Percentiles rank a stretch among this genome's conserved stretches.
Conservation (phyloP, 768 basidiomycete species). For the Collybia nuda region DNA sequence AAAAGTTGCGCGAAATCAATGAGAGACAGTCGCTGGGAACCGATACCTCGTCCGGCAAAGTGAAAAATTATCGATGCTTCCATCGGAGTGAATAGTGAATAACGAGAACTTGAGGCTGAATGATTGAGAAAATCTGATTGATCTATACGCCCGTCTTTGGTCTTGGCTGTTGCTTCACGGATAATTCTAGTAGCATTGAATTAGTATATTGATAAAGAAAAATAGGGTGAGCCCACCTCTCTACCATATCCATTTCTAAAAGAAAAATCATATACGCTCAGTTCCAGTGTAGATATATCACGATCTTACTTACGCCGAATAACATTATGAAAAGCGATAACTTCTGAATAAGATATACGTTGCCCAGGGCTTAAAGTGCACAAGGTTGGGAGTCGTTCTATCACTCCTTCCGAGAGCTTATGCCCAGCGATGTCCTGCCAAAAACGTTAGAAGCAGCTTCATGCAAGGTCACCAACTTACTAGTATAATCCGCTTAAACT, state of each 20-base stretch:
- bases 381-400: constrained; percentile 89
- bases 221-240: constrained; percentile 51
- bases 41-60: constrained; percentile 84
- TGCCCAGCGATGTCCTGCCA: constrained; percentile 91
- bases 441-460: constrained; percentile 3
- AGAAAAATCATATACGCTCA: constrained; percentile 1
- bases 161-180: constrained; percentile 85
- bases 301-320: constrained; percentile 62
- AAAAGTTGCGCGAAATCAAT: constrained; percentile 92
- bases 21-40: constrained; percentile 70
- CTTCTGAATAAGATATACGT: constrained; percentile 94
- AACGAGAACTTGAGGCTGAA: constrained; percentile 82
- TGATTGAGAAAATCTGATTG: constrained; percentile 94
- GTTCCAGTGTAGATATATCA: background rate
- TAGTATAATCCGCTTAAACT: constrained; percentile 94
- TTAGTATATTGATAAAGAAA: no score
- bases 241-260: constrained; percentile 94
- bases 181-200: constrained; percentile 58
- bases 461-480: constrained; percentile 42
- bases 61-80: constrained; percentile 98
- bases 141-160: constrained; percentile 94
- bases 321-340: constrained; percentile 96
- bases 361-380: constrained; percentile 88
- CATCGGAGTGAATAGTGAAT: constrained; percentile 96
- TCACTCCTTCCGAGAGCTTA: constrained; percentile 92